Base-by-base conservation (phyloP, 306 rosid species). In the Castanea mollissima region DNA sequence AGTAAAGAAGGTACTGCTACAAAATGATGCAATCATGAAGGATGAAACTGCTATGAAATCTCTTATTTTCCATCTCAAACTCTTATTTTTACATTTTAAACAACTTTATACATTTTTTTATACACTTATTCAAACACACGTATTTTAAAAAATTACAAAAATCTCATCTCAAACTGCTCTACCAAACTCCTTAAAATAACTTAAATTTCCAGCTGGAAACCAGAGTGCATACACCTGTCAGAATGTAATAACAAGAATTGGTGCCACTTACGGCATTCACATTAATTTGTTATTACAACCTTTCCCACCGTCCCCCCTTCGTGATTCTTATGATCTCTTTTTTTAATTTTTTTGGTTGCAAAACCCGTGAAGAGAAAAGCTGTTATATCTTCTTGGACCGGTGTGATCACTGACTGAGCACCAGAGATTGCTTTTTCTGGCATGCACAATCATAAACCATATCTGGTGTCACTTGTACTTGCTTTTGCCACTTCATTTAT, bases 281-380 rank as follows among this genome's bases (percentile, higher is more conserved):
- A 76, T 31, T 44, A 71, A 55, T 64, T 70, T 76, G 57, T 19
- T 49, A 34, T 41, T 71, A 8, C 72, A 79, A 79, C 73, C 44
- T 32, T 57, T 51, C 54, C 54, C 71, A 15, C 18, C 34, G 23
- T 31, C 23, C 56, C 56, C 62, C 12, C 49, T 21, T 56, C 81
- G 73, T 49, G 81, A 80, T 32, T 14, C 81, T 9, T 63, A 68
- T 73, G 73, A 77, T 16, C 46, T 65, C 7, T 20, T 0, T 34
- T 23, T 38, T 34, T 5, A 1, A 29, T 60, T 73, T 10, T 46
- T 49, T 49, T 12, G 16, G 54, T 11, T 11, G 46, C 71, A 74
- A 69, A 59, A 57, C 80, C 78, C 85, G 83, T 80, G 85, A 80
- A 74, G 2, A 12, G 14, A 12, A 35, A 35, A 64, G 46, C 46